A percentile compares a stretch with the other conserved stretches of the same genome.
phyloP scores from a whole-genome alignment of 768 basidiomycete species.

The Leccinum subtestaceum region DNA sequence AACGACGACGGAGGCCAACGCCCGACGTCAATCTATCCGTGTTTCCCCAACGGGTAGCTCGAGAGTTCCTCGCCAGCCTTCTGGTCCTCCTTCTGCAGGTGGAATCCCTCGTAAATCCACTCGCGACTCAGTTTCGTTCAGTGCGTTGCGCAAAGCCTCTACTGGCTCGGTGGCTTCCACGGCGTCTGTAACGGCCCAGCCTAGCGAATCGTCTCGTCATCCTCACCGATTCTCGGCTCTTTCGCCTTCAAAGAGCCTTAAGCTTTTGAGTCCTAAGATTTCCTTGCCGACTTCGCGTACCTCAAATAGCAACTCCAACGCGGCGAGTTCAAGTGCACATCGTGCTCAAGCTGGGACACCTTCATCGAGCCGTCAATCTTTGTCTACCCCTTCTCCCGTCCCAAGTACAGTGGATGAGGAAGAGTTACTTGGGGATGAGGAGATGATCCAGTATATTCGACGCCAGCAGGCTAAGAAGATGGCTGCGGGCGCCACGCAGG shows the following conservation, averaged over 20 bases:
- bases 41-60: conserved; percentile 62
- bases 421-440: conserved; percentile 87
- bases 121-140: conserved; percentile 79
- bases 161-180: conserved; percentile 76
- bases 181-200: conserved; percentile 48
- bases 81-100: conserved; percentile 43
- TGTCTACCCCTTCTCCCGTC: conserved; percentile 83
- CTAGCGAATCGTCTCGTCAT: conserved; percentile 38
- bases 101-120: conserved; percentile 62
- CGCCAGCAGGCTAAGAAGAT: conserved; percentile 88
- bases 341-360: conserved; percentile 57
- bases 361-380: conserved; percentile 68
- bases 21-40: conserved; percentile 56
- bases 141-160: conserved; percentile 76
- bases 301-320: conserved; percentile 39
- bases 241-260: conserved; percentile 81
- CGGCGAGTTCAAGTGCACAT: conserved; percentile 43
- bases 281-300: conserved; percentile 56
- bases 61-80: conserved; percentile 64
- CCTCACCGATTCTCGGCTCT: conserved; percentile 77
- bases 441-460: conserved; percentile 93
- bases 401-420: conserved; percentile 81
- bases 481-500: conserved; percentile 77
- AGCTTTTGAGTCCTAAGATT: conserved; percentile 77
- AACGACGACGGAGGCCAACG: conserved; percentile 31